Base-by-base conservation (phyloP, 768 basidiomycete genomes). In the Saitozyma sp. region DNA sequence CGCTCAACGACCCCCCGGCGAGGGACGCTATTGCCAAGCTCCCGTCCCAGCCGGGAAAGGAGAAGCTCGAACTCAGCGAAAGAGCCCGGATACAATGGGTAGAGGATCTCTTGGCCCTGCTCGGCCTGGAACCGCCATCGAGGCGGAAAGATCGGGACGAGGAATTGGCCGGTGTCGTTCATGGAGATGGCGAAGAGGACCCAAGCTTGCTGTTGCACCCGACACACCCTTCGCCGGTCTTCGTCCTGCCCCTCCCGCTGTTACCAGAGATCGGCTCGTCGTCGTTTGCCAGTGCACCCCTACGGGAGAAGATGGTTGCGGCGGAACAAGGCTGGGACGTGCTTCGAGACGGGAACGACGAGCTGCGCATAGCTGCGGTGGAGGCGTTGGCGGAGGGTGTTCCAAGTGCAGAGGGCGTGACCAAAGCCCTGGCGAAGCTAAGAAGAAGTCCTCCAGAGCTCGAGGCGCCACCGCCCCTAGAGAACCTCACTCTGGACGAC, bases 261-360 rank as follows among this genome's bases (percentile, higher is more conserved):
- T 82, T 82, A 59, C 80, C 81, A 0, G 67, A 74, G 43, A 65
- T 69, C 13, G 64, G 61, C 10, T 14, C 63, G 13, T 79, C 64
- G 8, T 37, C 84, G 17, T 79, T 87, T 11, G 65, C 81, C 13
- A 59, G 50, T 20, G 38, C 58, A 17, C 70, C 70, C 9, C 78
- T 85, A 17, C 55, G 54, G 20, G 52, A 43, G 11, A 69, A 67
- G 45, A 45, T 67, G 45, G 59, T 20, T 17, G 19, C 50, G 16
- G 42, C 41, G 0, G 49, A 52, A 5, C 60, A 54, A 3, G 56
- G 54, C 16, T 59, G 57, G 71, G 45, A 59, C 29, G 40, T 82
- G 0, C 83, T 91, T 67, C 78, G 84, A 63, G 92, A 91, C 69
- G 80, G 81, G 2, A 87, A 87, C 58, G 90, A 97, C 73, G 85